These are phyloP conservation scores for Hymenochaete sp. DNA, from an alignment of 1,284 basidiomycete genomes.

Conservation along the genomic window DNA sequence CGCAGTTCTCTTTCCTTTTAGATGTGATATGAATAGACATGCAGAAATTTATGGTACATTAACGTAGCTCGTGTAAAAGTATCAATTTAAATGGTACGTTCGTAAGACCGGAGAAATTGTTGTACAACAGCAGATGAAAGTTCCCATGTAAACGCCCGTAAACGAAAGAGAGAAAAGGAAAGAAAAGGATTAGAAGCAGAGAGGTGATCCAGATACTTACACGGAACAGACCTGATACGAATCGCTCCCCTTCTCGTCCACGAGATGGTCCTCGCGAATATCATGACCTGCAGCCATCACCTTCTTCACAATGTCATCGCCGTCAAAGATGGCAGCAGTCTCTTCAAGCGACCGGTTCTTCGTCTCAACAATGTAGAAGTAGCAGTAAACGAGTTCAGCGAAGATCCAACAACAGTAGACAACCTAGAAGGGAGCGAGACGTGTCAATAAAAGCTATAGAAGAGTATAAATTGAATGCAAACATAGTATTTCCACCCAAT, in stretches of 20 bases:
- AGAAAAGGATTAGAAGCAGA: not conserved
- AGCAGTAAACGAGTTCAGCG: constrained; percentile 33
- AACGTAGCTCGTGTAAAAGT: no score
- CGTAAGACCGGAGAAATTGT: no score
- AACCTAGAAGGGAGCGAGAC: constrained; percentile 19
- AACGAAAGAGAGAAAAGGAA: not conserved
- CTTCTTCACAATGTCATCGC: constrained; percentile 27
- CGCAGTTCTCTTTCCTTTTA: no score
- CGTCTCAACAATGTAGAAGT: constrained; percentile 37
- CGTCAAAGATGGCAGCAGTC: constrained; percentile 31
- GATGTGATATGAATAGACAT: no score
- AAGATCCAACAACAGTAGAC: constrained; percentile 36
- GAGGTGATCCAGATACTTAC: not conserved
- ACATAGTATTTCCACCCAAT: constrained; percentile 36
- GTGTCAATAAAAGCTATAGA: not conserved
- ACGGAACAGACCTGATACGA: constrained; percentile 2
- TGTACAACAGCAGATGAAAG: not conserved
- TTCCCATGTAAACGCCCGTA: no score
- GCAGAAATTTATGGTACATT: no score
- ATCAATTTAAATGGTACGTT: no score
- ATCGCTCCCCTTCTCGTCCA: constrained; percentile 2
- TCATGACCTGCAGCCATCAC: constrained; percentile 19
- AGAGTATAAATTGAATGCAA: constrained; percentile 2
- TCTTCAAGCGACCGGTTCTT: constrained; percentile 34
- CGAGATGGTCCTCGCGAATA: constrained; percentile 9